These are phyloP conservation scores for Podosphaera leucotricha DNA, from an alignment of 2,329 filamentous ascomycete genomes.

Conservation along the genomic window DNA sequence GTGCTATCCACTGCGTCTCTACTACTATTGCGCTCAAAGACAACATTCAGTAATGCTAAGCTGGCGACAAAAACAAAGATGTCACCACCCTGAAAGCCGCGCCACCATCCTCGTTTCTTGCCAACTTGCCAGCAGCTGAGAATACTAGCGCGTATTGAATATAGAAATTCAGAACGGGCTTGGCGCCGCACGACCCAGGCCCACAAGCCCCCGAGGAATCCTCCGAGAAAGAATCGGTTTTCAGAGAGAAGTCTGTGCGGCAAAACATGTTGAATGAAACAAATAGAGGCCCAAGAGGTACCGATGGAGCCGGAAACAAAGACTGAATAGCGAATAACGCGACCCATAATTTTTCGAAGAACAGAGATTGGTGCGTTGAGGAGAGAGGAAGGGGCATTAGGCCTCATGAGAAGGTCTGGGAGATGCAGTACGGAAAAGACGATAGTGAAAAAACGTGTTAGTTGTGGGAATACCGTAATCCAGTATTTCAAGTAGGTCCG, in stretches of 20 bases:
- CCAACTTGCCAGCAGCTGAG: slow-evolving; percentile 83
- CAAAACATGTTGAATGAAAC: slow-evolving; percentile 62
- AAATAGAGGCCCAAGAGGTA: slow-evolving; percentile 71
- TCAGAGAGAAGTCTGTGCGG: slow-evolving; percentile 53
- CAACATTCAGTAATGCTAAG: slow-evolving; percentile 51
- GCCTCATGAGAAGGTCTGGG: slow-evolving; percentile 20
- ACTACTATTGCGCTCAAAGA: slow-evolving; percentile 19
- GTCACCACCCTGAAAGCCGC: slow-evolving; percentile 59
- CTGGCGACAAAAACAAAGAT: slow-evolving; percentile 62
- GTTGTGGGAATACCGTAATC: slow-evolving; percentile 55
- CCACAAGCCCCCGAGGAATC: slow-evolving; percentile 68
- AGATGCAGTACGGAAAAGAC: slow-evolving; percentile 45
- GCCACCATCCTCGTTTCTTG: slow-evolving; percentile 77
- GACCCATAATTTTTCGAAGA: slow-evolving; percentile 39
- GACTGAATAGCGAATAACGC: slow-evolving; percentile 49
- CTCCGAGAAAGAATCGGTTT: slow-evolving; percentile 74
- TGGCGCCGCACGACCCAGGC: slow-evolving; percentile 47
- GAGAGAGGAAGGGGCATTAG: slow-evolving; percentile 25
- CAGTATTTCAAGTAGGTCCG: slow-evolving; percentile 75
- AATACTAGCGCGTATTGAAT: slow-evolving; percentile 53
- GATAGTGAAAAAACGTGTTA: slow-evolving; percentile 56
- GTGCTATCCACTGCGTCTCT: slow-evolving; percentile 9
- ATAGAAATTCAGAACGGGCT: slow-evolving; percentile 50
- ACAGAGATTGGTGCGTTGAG: slow-evolving; percentile 45
- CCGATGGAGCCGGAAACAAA: slow-evolving; percentile 69